Evolutionary conservation across 192 early-diverging fungal species (phyloP).

Genomic region (Hyaloraphidium curvatum): DNA sequence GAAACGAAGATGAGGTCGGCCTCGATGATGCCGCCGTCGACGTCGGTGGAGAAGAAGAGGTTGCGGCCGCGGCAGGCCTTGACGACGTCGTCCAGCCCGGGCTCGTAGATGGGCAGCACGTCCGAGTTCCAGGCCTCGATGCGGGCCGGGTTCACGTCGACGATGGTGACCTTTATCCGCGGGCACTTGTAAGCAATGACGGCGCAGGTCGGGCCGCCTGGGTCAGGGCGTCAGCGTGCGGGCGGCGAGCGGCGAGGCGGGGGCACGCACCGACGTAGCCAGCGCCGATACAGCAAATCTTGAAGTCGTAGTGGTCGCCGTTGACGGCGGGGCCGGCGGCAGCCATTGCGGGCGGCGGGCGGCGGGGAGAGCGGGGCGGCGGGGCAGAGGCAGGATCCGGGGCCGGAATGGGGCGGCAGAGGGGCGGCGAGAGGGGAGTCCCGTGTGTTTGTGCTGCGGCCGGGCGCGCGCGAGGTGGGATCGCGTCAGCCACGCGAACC

Average conservation of each 20-base stretch:
- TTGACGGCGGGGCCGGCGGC: too few species aligned
- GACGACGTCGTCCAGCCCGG: slow-evolving; percentile 74
- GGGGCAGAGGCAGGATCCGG: too few species aligned
- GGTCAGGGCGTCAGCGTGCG: neutral
- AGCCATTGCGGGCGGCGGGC: too few species aligned
- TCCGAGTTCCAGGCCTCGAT: slow-evolving; percentile 84
- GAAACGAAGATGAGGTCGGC: slow-evolving; percentile 82
- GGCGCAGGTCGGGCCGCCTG: slow-evolving; percentile 77
- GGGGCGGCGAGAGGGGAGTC: too few species aligned
- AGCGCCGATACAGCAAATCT: slow-evolving; percentile 88
- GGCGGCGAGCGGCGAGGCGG: neutral
- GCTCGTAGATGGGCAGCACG: slow-evolving; percentile 76
- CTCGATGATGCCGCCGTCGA: slow-evolving; percentile 51
- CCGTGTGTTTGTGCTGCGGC: too few species aligned
- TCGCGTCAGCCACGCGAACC: too few species aligned
- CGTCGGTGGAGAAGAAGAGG: slow-evolving; percentile 70
- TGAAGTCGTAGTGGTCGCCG: too few species aligned
- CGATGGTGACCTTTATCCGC: slow-evolving; percentile 73
- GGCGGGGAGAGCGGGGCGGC: too few species aligned
- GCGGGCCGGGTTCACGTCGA: slow-evolving; percentile 56
- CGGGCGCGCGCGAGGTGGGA: too few species aligned
- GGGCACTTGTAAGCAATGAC: slow-evolving; percentile 83
- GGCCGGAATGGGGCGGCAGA: too few species aligned
- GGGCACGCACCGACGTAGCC: slow-evolving; percentile 72
- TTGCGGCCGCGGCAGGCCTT: slow-evolving; percentile 50